Conservation (phyloP, 768 basidiomycete species). For the Tricholoma furcatifolium region DNA sequence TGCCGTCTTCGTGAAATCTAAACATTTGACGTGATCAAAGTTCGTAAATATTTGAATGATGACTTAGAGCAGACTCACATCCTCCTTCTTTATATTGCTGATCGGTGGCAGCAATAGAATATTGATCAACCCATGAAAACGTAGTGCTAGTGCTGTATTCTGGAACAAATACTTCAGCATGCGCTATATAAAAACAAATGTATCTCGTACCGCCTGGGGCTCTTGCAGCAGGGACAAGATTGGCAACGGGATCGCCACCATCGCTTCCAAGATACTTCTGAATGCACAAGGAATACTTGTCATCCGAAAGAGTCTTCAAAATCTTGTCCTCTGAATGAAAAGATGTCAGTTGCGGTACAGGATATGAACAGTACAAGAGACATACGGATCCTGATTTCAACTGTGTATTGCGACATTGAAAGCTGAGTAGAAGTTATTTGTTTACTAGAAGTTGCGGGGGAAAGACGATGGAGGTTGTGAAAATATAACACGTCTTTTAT, state of each 20-base stretch:
- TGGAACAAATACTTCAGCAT: neutral
- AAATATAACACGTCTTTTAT: too few species aligned
- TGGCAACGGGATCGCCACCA: neutral
- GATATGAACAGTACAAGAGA: too few species aligned
- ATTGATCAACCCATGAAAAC: slow-evolving; percentile 35
- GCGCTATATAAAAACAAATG: neutral
- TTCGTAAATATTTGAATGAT: neutral
- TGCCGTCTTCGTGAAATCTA: neutral
- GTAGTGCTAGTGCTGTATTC: neutral
- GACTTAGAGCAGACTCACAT: slow-evolving; percentile 16
- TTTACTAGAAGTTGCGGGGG: too few species aligned
- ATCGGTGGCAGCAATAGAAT: slow-evolving; percentile 43
- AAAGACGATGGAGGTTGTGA: too few species aligned
- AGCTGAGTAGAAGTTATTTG: too few species aligned
- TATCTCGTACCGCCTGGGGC: neutral
- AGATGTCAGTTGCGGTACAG: too few species aligned
- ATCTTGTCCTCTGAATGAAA: neutral
- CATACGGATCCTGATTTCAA: too few species aligned
- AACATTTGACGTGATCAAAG: neutral
- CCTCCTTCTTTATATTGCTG: slow-evolving; percentile 28
- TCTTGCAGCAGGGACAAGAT: neutral
- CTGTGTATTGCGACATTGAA: too few species aligned
- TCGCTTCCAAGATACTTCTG: neutral
- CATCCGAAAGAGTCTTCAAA: neutral
- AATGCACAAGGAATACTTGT: neutral